Conservation (phyloP, 2,329 filamentous ascomycete species). For the Tothia fuscella region DNA sequence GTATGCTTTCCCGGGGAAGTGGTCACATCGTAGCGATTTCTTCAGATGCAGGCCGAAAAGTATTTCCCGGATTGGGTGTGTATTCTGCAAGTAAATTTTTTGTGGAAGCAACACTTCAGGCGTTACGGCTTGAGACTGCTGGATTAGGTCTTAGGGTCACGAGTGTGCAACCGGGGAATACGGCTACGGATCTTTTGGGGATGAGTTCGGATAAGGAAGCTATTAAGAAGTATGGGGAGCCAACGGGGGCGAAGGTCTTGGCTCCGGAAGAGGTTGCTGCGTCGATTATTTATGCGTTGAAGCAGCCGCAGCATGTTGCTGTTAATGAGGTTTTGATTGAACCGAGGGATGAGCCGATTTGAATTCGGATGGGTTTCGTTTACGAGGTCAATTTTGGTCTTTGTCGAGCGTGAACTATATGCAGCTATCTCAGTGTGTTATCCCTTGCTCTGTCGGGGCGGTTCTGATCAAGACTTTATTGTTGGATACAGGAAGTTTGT, state of each 20-base stretch:
- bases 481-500: too few relatives aligned
- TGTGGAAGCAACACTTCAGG: slow-evolving; percentile 69
- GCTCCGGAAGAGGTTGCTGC: slow-evolving; percentile 60
- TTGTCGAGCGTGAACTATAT: too few relatives aligned
- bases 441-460: too few relatives aligned
- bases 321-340: slow-evolving; percentile 75
- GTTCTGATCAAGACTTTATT: too few relatives aligned
- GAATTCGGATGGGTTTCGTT: not conserved
- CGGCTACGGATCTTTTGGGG: slow-evolving; percentile 56
- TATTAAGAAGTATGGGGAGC: slow-evolving; percentile 66
- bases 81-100: slow-evolving; percentile 81
- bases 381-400: too few relatives aligned
- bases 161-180: slow-evolving; percentile 65
- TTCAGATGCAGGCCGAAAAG: slow-evolving; percentile 69
- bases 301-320: slow-evolving; percentile 62
- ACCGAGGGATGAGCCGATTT: slow-evolving; percentile 65
- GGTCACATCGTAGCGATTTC: slow-evolving; percentile 74
- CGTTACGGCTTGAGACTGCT: slow-evolving; percentile 62
- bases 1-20: slow-evolving; percentile 55
- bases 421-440: too few relatives aligned
- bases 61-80: slow-evolving; percentile 69
- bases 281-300: slow-evolving; percentile 62
- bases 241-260: slow-evolving; percentile 63
- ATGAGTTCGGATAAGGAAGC: slow-evolving; percentile 70
- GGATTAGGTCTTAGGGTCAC: slow-evolving; percentile 63